These are phyloP conservation scores for Amphichorda felina DNA, from an alignment of 2,329 filamentous ascomycete genomes.

Conservation along the genomic window DNA sequence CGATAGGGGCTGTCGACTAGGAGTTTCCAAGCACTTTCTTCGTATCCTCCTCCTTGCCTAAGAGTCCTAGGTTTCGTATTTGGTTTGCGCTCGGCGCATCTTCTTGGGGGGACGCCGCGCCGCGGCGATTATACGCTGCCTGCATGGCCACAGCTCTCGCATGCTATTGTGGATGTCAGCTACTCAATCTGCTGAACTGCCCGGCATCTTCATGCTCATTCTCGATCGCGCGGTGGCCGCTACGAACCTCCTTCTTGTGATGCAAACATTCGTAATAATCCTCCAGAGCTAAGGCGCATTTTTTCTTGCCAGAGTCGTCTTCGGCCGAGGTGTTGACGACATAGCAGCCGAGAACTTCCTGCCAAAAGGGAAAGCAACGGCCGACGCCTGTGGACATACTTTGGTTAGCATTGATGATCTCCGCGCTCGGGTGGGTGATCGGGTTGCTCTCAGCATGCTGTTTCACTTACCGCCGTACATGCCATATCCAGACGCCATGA, in stretches of 20 bases:
- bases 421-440: not conserved
- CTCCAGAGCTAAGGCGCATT: constrained; percentile 75
- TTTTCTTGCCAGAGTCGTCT: constrained; percentile 70
- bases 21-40: constrained; percentile 38
- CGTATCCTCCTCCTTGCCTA: constrained; percentile 75
- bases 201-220: not conserved
- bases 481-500: constrained; percentile 74
- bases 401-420: constrained; percentile 9
- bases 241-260: constrained; percentile 91
- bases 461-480: constrained; percentile 59
- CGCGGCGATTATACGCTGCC: constrained; percentile 70
- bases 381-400: constrained; percentile 35
- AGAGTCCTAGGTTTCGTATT: constrained; percentile 75
- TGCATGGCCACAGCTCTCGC: constrained; percentile 70
- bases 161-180: constrained; percentile 38
- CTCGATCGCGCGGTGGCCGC: not conserved
- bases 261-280: constrained; percentile 99
- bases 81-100: constrained; percentile 72
- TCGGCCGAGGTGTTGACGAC: constrained; percentile 81
- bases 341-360: constrained; percentile 97
- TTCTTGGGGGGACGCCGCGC: constrained; percentile 64
- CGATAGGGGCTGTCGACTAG: not conserved
- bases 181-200: not conserved
- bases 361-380: constrained; percentile 99
- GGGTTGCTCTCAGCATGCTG: too few relatives aligned